Evolutionary conservation across 2,329 filamentous ascomycete species (phyloP), one percentile per base, ranked within the genome.

Genomic region (Cladorrhinum sp.): DNA sequence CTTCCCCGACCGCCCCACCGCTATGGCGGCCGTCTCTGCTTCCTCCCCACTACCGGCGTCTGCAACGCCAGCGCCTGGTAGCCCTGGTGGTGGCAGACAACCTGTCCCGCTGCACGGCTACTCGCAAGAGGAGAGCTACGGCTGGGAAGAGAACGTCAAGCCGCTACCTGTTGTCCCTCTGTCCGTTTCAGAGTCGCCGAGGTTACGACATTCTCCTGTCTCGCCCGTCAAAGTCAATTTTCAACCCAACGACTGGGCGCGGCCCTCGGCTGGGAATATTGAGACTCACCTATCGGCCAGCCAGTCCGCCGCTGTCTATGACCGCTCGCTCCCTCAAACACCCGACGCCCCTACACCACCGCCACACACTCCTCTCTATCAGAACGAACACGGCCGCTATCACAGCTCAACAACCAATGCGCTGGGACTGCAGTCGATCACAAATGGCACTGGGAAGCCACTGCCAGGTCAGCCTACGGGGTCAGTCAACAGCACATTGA

Each of bases 201-300:
- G 77, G 62, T 74, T 85, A 62, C 78, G 79, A 63, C 78, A 81
- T 55, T 77, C 79, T 16, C 83, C 84, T 28, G 75, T 80, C 26
- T 86, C 84, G 46, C 83, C 85, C 18, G 82, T 84, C 59, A 78
- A 75, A 60, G 77, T 86, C 58, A 84, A 82, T 67, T 79, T 82
- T 59, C 80, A 81, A 55, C 73, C 77, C 23, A 81, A 82, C 48
- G 77, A 80, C 69, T 85, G 80, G 80, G 75, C 76, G 20, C 76
- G 77, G 66, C 79, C 82, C 21, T 82, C 80, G 28, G 81, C 81
- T 66, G 81, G 75, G 28, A 77, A 79, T 65, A 80, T 86, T 61
- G 81, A 85, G 68, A 71, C 69, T 30, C 63, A 65, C 39, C 54
- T 63, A 12, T 57, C 65, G 8, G 61, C 63, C 60, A 59, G 63